Evolutionary conservation across 2,329 filamentous ascomycete genomes (phyloP).

Genomic region (Scolecobasidium constrictum): DNA sequence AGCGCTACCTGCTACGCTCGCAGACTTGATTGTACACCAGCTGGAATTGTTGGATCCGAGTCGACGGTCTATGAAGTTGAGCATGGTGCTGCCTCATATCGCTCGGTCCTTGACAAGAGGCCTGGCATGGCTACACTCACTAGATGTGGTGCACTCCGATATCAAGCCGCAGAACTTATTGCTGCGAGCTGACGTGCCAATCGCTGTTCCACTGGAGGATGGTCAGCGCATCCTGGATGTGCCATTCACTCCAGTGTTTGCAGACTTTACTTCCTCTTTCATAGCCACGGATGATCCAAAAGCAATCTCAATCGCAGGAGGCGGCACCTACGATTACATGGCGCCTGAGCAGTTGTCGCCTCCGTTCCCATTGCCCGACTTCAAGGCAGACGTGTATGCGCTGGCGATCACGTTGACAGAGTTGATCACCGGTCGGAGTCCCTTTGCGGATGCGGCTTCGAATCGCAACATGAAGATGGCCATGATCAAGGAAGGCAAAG

Average conservation of each 20-base stretch:
- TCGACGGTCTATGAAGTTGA: slow-evolving; percentile 23
- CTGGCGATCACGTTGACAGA: slow-evolving; percentile 33
- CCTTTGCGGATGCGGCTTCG: slow-evolving; percentile 26
- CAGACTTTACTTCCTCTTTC: slow-evolving; percentile 33
- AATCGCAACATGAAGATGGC: slow-evolving; percentile 33
- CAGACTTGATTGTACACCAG: slow-evolving; percentile 19
- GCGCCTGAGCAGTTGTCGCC: slow-evolving; percentile 21
- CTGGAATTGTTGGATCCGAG: slow-evolving; percentile 19
- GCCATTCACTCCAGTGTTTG: slow-evolving; percentile 21
- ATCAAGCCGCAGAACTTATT: slow-evolving; percentile 39
- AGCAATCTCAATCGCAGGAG: slow-evolving; percentile 22
- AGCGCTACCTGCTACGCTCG: slow-evolving; percentile 22
- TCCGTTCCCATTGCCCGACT: slow-evolving; percentile 21
- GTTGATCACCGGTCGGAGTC: slow-evolving; percentile 30
- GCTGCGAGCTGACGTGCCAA: slow-evolving; percentile 17
- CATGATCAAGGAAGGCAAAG: slow-evolving; percentile 30
- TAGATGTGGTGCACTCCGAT: slow-evolving; percentile 32
- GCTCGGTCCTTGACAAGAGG: slow-evolving; percentile 28
- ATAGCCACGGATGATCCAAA: slow-evolving; percentile 12
- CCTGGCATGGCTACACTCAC: slow-evolving; percentile 30
- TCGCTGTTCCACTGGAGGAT: slow-evolving; percentile 7
- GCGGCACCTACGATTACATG: slow-evolving; percentile 37
- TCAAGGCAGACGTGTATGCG: slow-evolving; percentile 31
- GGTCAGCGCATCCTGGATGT: slow-evolving; percentile 6
- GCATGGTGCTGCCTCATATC: slow-evolving; percentile 27